phyloP scores from a whole-genome alignment of 1,139 yeast genomes.

The Candida glucosophila region DNA sequence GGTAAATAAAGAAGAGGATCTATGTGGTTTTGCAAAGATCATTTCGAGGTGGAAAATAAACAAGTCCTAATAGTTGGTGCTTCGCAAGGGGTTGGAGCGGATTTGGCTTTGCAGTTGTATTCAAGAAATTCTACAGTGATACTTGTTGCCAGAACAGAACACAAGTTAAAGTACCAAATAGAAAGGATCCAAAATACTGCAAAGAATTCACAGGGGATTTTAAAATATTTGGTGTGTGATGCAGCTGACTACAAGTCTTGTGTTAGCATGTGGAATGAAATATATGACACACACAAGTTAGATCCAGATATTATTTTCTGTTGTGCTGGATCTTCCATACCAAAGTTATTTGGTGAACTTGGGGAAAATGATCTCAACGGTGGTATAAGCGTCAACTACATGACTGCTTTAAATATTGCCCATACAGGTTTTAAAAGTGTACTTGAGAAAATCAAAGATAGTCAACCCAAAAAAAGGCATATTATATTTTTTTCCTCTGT shows the following conservation, averaged over 20 bases:
- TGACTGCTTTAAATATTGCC: conserved; percentile 60
- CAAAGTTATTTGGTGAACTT: conserved; percentile 69
- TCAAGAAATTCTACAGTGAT: conserved; percentile 54
- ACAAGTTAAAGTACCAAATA: conserved; percentile 44
- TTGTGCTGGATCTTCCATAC: conserved; percentile 83
- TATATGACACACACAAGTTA: conserved; percentile 10
- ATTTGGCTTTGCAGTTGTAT: conserved; percentile 57
- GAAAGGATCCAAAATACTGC: conserved; percentile 24
- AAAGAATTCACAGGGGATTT: conserved; percentile 16
- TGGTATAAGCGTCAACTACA: conserved; percentile 66
- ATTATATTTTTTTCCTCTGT: conserved; percentile 74
- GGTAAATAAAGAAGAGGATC: neutral
- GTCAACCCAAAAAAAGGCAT: conserved; percentile 36
- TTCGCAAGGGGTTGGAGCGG: conserved; percentile 89
- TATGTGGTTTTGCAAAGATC: conserved; percentile 20
- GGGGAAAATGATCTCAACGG: conserved; percentile 45
- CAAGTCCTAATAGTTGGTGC: conserved; percentile 85
- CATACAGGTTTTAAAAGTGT: conserved; percentile 51
- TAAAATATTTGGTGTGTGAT: conserved; percentile 40
- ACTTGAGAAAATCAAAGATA: conserved; percentile 5
- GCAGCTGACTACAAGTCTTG: conserved; percentile 50
- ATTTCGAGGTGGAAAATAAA: conserved; percentile 36
- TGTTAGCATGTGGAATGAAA: conserved; percentile 22
- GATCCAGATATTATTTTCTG: conserved; percentile 72
- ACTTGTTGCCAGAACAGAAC: conserved; percentile 66